Base-by-base conservation (phyloP, 192 early-diverging fungal genomes). In the Podila verticillata region DNA sequence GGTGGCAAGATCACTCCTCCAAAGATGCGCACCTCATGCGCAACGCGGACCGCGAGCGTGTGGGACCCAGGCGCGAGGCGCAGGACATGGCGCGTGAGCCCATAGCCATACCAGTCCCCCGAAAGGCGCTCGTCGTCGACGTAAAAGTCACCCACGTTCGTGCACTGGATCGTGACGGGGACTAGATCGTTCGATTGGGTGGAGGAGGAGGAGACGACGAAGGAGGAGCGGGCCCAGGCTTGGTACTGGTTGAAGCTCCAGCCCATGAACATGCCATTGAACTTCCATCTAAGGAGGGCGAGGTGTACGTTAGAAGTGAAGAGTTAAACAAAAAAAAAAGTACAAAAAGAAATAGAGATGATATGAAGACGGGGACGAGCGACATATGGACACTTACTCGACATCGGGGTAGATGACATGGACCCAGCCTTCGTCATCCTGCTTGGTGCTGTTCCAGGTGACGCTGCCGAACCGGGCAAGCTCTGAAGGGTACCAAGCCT, bases 21-120 rank as follows among this genome's bases (percentile, higher is more conserved):
- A 84, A 89, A 90, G 9, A 93, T 81, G 7, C 93, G 86, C 8
- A 93, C 87, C 71, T 94, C 93, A 86, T 92, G 85, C 1, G 88
- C 82, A 0, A 89, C 66, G 28, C 87, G 85, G 5, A 94, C 84
- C 39, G 85, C 84, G 0, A 94, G 61, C 2, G 56, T 78, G 49
- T 94, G 91, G 9, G 61, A 47, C 6, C 90, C 90, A n/a, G 75
- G 71, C 4, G 63, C 57, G 13, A 94, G 68, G 48, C 63, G 79
- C 39, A 73, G 68, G 7, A 87, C 85, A 84, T 89, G 83, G 4
- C 68, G 63, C 5, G 82, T 84, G 2, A 79, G 81, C 6, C 61
- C 63, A 60, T 91, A 92, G 28, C 73, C 77, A 68, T 93, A 94
- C 65, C 86, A 83, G 65, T 94, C 93, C 6, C 92, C 93, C 22